These are phyloP conservation scores for Coemansia sp. DNA, from an alignment of 192 early-diverging fungal species.

Conservation along the genomic window DNA sequence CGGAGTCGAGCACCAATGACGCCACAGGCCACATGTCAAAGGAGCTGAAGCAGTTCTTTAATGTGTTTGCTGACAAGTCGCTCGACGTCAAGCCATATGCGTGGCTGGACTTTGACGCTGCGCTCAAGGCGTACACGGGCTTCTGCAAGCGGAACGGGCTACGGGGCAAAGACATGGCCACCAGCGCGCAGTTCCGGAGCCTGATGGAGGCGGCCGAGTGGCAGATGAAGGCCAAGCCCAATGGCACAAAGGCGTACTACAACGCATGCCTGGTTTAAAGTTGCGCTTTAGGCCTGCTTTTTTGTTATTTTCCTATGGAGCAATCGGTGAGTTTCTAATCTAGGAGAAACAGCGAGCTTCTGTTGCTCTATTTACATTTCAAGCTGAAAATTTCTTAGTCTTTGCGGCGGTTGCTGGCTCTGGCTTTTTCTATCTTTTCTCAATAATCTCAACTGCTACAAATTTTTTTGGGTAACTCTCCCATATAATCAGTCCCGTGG, in stretches of 20 bases:
- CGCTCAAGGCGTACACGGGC: constrained; percentile 42
- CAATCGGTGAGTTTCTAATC: not conserved
- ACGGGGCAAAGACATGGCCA: constrained; percentile 40
- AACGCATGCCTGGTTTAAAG: constrained; percentile 43
- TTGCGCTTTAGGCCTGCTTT: not conserved
- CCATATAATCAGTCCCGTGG: not conserved
- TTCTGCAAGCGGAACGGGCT: constrained; percentile 54
- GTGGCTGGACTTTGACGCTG: constrained; percentile 39
- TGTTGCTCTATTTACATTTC: not conserved
- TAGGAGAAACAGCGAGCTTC: not conserved
- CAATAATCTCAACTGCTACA: not conserved
- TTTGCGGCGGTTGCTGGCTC: not conserved
- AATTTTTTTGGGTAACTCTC: not conserved
- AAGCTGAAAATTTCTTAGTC: not conserved
- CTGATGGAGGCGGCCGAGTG: constrained; percentile 53
- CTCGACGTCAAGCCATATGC: constrained; percentile 56
- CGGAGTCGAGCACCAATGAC: constrained; percentile 6
- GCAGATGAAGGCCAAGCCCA: constrained; percentile 51
- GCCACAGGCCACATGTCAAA: constrained; percentile 23
- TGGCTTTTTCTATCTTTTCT: not conserved
- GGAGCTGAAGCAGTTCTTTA: constrained; percentile 49
- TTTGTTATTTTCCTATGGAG: not conserved
- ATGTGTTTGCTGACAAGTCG: constrained; percentile 52
- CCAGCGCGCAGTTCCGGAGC: constrained; percentile 45
- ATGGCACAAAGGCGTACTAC: constrained; percentile 48